Evolutionary conservation across 345 rosid genomes (phyloP), one percentile per base, ranked within the genome.

Genomic region (Aurinia saxatilis): DNA sequence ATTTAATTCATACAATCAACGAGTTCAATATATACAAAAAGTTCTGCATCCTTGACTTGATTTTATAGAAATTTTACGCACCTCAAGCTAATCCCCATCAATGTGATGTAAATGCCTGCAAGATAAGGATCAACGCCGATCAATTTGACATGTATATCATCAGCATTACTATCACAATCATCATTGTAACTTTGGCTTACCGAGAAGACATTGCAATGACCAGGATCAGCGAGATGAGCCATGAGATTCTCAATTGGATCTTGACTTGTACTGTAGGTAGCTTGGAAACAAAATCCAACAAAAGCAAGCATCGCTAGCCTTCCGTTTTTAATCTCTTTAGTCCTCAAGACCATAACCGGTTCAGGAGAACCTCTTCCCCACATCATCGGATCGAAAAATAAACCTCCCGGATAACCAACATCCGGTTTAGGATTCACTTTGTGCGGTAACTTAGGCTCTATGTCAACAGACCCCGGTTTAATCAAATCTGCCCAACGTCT

Each of bases 351-450:
- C 98, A 92, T 92, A 15, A 92, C 84, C 11, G 98, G 95, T 65
- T 92, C 93, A 0, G 95, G 95, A 3, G 98, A 89, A 10, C 98
- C 98, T 72, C 86, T 70, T 6, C 98, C 98, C 98, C 98, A 92
- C 82, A 79, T 81, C 79, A 79, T 3, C 8, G 87, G 86, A 58
- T 92, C 98, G 62, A 89, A 92, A 96, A 95, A 92, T 14, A 92
- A 60, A 12, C 95, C 98, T 0, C 96, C 96, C 1, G 95, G 96
- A 78, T 89, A 92, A 25, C 98, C 95, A 23, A 86, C 85, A 44
- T 88, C 95, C 6, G 90, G 86, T 17, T 63, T 78, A 1, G 92
- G 98, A 47, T 89, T 92, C 52, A 71, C 73, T 66, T 71, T 88
- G 70, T 85, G 54, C 2, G 96, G 96, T 5, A 83, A 54, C 25